A percentile compares a stretch with the other conserved stretches of the same genome.
Evolutionary conservation across 176 grass and related monocot genomes (phyloP).

Genomic region (Poa annua): DNA sequence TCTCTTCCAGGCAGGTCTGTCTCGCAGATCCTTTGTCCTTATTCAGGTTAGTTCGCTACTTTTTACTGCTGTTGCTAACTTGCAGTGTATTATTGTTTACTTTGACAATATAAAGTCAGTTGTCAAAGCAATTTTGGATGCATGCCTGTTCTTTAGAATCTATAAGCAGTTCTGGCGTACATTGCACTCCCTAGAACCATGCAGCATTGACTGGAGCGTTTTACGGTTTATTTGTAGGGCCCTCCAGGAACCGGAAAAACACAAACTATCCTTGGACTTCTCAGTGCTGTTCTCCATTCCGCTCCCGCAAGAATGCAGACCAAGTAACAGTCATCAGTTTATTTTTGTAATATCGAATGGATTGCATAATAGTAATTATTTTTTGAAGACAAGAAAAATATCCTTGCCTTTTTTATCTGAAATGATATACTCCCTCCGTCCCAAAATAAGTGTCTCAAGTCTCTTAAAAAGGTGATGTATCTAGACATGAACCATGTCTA

Average conservation of each 20-base stretch:
- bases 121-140: slow-evolving; percentile 10
- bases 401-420: slow-evolving; percentile 1
- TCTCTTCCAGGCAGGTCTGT: slow-evolving; percentile 87
- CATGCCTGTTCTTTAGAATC: slow-evolving; percentile 30
- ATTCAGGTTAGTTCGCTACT: slow-evolving; percentile 68
- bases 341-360: slow-evolving; percentile 29
- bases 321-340: slow-evolving; percentile 59
- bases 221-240: slow-evolving; percentile 62
- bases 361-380: slow-evolving; percentile 11
- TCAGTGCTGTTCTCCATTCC: slow-evolving; percentile 97
- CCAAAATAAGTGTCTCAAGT: no score
- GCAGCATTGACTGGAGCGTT: neutral
- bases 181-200: slow-evolving; percentile 11
- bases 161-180: slow-evolving; percentile 18
- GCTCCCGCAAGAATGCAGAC: slow-evolving; percentile 82
- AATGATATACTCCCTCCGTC: no score
- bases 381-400: slow-evolving; percentile 2
- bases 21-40: slow-evolving; percentile 93
- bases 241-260: slow-evolving; percentile 98
- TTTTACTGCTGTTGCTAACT: slow-evolving; percentile 32
- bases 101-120: slow-evolving; percentile 4
- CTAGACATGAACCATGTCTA: no score
- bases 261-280: slow-evolving; percentile 97
- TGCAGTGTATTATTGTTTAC: slow-evolving; percentile 35
- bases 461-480: no score